Base-by-base conservation (phyloP, 257 asterid genomes). In the Perilla frutescens region DNA sequence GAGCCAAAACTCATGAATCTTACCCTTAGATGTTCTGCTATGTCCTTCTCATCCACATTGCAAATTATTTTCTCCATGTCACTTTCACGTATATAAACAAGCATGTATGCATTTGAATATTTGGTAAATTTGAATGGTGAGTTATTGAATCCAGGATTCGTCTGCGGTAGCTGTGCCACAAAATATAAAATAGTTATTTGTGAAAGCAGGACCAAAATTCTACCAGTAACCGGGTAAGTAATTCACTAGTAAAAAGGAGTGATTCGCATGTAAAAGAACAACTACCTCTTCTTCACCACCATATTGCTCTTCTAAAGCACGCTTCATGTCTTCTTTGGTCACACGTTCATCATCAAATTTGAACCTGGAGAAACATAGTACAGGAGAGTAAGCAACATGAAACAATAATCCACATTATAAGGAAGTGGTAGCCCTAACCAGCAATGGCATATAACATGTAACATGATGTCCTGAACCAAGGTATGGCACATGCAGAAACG, bases 1-100 rank as follows among this genome's bases (percentile, higher is more conserved):
- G 66, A 58, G 54, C 29, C 49, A 73, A 56, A 53, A 54, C 29
- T 41, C 6, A 75, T 45, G 47, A 62, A 47, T 70, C 83, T 72
- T 87, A 90, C 96, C 90, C 96, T 82, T 40, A 90, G 86, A 82
- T 90, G 96, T 78, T 86, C 91, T 45, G 96, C 92, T 76, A 88
- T 87, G 78, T 90, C 96, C 83, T 90, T 88, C 85, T 90, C 96
- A 77, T 88, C 96, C 74, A 90, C 95, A 58, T 85, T 83, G 77
- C 96, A 90, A 78, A 90, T 84, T 76, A 90, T 88, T 73, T 90
- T 90, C 51, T 88, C 96, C 83, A 76, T 71, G 80, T 90, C 96
- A 60, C 87, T 85, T 78, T 90, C 95, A 78, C 96, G 92, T 82
- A 90, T 85, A 75, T 90, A 90, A 73, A 90, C 96, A 72, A 90